These are phyloP conservation scores for Solanum corneliomulleri DNA, from an alignment of 257 asterid species.

Conservation along the genomic window DNA sequence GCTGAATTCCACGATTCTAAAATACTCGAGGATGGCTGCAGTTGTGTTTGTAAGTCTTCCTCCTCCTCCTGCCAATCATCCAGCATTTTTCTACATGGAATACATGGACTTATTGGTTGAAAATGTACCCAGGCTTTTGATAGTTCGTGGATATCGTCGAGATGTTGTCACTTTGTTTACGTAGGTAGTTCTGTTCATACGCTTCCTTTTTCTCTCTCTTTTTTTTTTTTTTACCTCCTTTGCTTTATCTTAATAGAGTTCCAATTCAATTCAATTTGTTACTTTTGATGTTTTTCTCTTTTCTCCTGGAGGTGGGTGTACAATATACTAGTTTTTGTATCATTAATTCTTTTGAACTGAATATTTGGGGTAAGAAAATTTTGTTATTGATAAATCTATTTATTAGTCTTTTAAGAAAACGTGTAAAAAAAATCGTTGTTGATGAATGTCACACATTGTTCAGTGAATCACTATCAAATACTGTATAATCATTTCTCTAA, in stretches of 20 bases:
- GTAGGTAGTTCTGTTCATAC: slow-evolving; percentile 19
- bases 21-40: slow-evolving; percentile 93
- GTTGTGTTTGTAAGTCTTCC: slow-evolving; percentile 95
- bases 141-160: slow-evolving; percentile 86
- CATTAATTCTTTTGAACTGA: neutral
- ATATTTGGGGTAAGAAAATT: neutral
- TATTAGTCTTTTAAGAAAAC: neutral
- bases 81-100: slow-evolving; percentile 90
- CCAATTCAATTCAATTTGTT: neutral
- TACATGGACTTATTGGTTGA: slow-evolving; percentile 95
- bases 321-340: neutral
- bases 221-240: neutral
- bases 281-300: neutral
- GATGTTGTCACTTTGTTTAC: slow-evolving; percentile 97
- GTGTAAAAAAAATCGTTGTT: neutral
- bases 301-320: neutral
- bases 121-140: slow-evolving; percentile 90
- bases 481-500: neutral
- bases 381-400: neutral
- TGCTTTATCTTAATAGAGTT: neutral
- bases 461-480: neutral
- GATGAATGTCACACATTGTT: neutral
- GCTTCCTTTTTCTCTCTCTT: neutral
- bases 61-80: slow-evolving; percentile 89
- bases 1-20: slow-evolving; percentile 72